Percentiles rank a stretch among this genome's conserved stretches.
phyloP scores from a whole-genome alignment of 139 green algal genomes.

The Chlamydomonas asymmetrica region DNA sequence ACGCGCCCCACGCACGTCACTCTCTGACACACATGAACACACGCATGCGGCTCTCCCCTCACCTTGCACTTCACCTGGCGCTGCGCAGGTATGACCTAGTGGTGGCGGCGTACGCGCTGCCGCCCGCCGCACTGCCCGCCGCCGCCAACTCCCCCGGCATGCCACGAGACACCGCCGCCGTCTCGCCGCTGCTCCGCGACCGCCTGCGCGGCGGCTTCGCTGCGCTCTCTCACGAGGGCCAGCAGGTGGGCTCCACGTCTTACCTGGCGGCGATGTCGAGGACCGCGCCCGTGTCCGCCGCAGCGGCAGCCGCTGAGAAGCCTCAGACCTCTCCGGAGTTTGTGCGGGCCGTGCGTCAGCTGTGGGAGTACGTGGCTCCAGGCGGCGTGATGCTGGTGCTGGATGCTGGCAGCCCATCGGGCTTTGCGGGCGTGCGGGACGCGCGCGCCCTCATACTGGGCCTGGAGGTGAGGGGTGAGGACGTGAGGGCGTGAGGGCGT shows the following conservation, averaged over 20 bases:
- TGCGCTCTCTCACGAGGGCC: too few relatives aligned
- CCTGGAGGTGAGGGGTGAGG: constrained; percentile 9
- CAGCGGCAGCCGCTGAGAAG: constrained; percentile 8
- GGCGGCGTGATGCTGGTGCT: constrained; percentile 71
- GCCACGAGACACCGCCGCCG: too few relatives aligned
- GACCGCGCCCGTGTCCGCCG: not conserved
- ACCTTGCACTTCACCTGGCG: not conserved
- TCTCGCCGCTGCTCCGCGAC: too few relatives aligned
- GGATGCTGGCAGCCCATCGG: constrained; percentile 77
- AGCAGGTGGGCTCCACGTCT: too few relatives aligned
- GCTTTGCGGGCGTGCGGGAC: constrained; percentile 51
- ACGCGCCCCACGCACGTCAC: constrained; percentile 5
- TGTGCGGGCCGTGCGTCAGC: constrained; percentile 13
- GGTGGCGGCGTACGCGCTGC: constrained; percentile 65
- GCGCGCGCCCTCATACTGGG: constrained; percentile 46
- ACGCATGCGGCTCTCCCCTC: too few relatives aligned
- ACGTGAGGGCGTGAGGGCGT: not conserved
- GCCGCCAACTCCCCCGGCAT: too few relatives aligned
- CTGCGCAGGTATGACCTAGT: constrained; percentile 58
- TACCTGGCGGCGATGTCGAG: too few relatives aligned
- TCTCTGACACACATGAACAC: too few relatives aligned
- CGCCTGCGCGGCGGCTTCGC: too few relatives aligned
- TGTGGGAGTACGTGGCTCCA: constrained; percentile 33
- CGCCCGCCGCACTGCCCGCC: too few relatives aligned
- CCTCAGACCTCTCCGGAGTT: constrained; percentile 30